These are phyloP conservation scores for Waltergamsia citrina DNA, from an alignment of 2,329 filamentous ascomycete species.

Conservation along the genomic window DNA sequence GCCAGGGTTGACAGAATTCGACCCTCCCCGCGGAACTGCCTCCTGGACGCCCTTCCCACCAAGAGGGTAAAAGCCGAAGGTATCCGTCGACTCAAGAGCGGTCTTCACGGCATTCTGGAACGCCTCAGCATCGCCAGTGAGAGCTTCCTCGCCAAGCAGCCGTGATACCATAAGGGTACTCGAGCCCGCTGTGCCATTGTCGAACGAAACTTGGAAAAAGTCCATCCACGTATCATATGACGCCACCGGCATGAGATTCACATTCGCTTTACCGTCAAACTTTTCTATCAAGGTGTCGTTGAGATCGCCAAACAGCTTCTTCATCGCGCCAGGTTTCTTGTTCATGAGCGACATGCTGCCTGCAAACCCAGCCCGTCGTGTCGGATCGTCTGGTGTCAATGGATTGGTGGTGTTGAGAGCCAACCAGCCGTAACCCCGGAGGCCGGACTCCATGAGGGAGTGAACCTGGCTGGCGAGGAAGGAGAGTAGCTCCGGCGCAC, in stretches of 20 bases:
- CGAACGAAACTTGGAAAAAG: constrained; percentile 26
- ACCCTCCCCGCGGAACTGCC: constrained; percentile 31
- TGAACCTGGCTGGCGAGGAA: constrained; percentile 37
- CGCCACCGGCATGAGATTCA: constrained; percentile 21
- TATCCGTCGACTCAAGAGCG: constrained; percentile 16
- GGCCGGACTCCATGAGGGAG: constrained; percentile 35
- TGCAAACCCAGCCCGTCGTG: constrained; percentile 22
- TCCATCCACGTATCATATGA: constrained; percentile 22
- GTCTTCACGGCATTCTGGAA: constrained; percentile 25
- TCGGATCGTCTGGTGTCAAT: constrained; percentile 16
- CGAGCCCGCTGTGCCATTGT: constrained; percentile 22
- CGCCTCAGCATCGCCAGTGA: constrained; percentile 22
- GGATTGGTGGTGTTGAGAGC: constrained; percentile 20
- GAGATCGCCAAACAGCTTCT: background rate
- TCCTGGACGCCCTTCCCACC: constrained; percentile 32
- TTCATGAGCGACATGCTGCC: background rate
- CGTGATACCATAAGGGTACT: constrained; percentile 30
- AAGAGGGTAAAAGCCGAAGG: constrained; percentile 27
- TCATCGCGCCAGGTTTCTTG: background rate
- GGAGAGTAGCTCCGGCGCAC: constrained; percentile 35
- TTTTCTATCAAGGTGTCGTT: constrained; percentile 20
- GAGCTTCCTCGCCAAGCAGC: constrained; percentile 25
- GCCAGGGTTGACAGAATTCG: constrained; percentile 37
- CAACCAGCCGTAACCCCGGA: constrained; percentile 38
- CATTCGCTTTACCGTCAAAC: constrained; percentile 12